A percentile compares a stretch with the other conserved stretches of the same genome.
phyloP scores from a whole-genome alignment of 345 rosid genomes.

The Xanthoceras sorbifolium region DNA sequence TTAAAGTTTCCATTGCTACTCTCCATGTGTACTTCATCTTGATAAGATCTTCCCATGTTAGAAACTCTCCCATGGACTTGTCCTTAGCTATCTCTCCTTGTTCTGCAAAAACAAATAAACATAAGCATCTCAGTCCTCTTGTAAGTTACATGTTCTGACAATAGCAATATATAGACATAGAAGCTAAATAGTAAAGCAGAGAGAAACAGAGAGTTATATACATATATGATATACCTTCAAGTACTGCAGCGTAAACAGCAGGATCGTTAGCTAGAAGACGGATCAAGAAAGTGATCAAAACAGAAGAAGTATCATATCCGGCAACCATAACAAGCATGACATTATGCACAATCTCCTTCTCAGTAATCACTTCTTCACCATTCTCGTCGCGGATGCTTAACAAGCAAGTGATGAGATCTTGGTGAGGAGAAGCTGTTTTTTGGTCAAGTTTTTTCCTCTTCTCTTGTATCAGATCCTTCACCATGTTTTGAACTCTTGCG shows the following conservation, averaged over 20 bases:
- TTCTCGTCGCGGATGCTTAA: slow-evolving; percentile 27
- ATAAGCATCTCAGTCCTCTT: background rate
- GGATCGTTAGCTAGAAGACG: slow-evolving; percentile 47
- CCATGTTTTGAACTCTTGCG: slow-evolving; percentile 25
- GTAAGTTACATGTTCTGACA: background rate
- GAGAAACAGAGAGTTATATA: background rate
- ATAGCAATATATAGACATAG: too few relatives aligned
- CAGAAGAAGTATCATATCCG: slow-evolving; percentile 56
- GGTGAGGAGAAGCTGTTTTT: slow-evolving; percentile 24
- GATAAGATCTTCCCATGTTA: slow-evolving; percentile 56
- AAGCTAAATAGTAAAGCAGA: background rate
- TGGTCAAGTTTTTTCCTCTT: slow-evolving; percentile 35
- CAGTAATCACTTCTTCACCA: slow-evolving; percentile 27
- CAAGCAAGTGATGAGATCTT: slow-evolving; percentile 48
- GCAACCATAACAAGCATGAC: slow-evolving; percentile 56
- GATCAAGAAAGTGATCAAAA: slow-evolving; percentile 49
- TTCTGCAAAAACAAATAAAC: slow-evolving; percentile 37
- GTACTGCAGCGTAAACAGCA: slow-evolving; percentile 39
- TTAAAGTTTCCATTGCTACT: slow-evolving; percentile 59
- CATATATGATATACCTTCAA: slow-evolving; percentile 40
- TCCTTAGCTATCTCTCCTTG: slow-evolving; percentile 48
- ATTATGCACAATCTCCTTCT: slow-evolving; percentile 54
- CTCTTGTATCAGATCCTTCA: slow-evolving; percentile 40
- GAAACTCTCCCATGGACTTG: slow-evolving; percentile 38
- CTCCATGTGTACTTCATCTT: slow-evolving; percentile 69